Evolutionary conservation across 768 basidiomycete genomes (phyloP).

Genomic region (Russula lepida): DNA sequence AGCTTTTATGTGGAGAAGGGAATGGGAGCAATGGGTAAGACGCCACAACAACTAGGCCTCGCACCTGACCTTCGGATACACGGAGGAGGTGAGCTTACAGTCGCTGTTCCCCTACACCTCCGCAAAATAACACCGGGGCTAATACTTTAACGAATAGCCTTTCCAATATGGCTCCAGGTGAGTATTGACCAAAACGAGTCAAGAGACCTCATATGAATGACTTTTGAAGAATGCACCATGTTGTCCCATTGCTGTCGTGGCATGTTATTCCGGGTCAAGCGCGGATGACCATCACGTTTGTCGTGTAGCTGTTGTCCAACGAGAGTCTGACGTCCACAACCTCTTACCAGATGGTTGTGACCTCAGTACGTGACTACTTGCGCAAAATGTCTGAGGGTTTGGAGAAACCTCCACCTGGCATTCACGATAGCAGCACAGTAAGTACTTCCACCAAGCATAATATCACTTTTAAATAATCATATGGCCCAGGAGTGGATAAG

Average conservation of each 20-base stretch:
- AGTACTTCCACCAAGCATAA: neutral
- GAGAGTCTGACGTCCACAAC: constrained; percentile 1
- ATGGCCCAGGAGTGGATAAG: constrained; percentile 14
- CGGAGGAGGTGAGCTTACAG: constrained; percentile 59
- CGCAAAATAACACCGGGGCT: neutral
- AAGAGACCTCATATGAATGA: neutral
- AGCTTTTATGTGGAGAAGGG: constrained; percentile 84
- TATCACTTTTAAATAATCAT: neutral
- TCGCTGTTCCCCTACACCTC: neutral
- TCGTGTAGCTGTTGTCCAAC: constrained; percentile 6
- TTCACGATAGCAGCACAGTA: constrained; percentile 16
- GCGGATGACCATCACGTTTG: constrained; percentile 72
- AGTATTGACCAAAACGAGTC: constrained; percentile 9
- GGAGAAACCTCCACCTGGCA: constrained; percentile 13
- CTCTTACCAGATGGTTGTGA: constrained; percentile 46
- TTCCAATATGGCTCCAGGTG: constrained; percentile 81
- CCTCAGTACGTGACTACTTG: constrained; percentile 60
- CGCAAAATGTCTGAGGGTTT: constrained; percentile 40
- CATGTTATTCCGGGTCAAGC: constrained; percentile 75
- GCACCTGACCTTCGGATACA: constrained; percentile 55
- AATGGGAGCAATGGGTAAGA: constrained; percentile 77
- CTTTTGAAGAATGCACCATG: constrained; percentile 61
- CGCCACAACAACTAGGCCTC: constrained; percentile 61
- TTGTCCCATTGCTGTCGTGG: constrained; percentile 71
- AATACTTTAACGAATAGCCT: constrained; percentile 40